These are phyloP conservation scores for Microbotryum silenes-acaulis DNA, from an alignment of 1,284 basidiomycete species.

Conservation along the genomic window DNA sequence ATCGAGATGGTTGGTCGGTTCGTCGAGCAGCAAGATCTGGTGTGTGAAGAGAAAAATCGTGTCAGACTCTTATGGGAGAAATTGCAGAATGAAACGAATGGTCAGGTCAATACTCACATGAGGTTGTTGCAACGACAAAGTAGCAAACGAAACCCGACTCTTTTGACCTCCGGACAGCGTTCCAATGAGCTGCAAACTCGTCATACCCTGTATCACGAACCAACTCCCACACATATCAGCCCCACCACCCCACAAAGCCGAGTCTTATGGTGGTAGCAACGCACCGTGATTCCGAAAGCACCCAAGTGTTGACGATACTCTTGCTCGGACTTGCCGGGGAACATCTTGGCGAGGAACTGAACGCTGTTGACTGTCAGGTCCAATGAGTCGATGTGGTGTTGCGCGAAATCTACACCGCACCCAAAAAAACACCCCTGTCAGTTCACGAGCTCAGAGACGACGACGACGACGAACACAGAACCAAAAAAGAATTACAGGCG, in stretches of 20 bases:
- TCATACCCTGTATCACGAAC: conserved; percentile 26
- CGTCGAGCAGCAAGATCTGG: conserved; percentile 71
- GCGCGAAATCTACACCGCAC: conserved; percentile 72
- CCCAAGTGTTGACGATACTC: conserved; percentile 92
- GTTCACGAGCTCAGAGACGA: no score
- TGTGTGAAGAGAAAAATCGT: no score
- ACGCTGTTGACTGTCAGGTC: conserved; percentile 78
- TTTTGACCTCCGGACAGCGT: conserved; percentile 90
- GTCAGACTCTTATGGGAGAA: no score
- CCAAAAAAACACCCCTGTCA: no score
- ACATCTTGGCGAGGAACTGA: conserved; percentile 80
- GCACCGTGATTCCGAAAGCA: conserved; percentile 90
- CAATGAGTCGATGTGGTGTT: conserved; percentile 95
- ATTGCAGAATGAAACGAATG: not conserved
- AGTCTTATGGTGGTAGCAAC: conserved; percentile 46
- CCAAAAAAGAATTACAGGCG: conserved; percentile 42
- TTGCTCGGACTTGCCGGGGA: conserved; percentile 91
- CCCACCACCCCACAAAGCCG: no score
- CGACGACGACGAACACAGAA: no score
- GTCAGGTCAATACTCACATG: conserved; percentile 23
- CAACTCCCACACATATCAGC: conserved; percentile 35
- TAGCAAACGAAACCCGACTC: conserved; percentile 88
- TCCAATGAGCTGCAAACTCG: conserved; percentile 66
- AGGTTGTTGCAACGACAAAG: conserved; percentile 69
- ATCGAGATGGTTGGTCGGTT: conserved; percentile 89